Evolutionary conservation across 2,329 filamentous ascomycete species (phyloP).

Genomic region (Pseudogymnoascus sp.): DNA sequence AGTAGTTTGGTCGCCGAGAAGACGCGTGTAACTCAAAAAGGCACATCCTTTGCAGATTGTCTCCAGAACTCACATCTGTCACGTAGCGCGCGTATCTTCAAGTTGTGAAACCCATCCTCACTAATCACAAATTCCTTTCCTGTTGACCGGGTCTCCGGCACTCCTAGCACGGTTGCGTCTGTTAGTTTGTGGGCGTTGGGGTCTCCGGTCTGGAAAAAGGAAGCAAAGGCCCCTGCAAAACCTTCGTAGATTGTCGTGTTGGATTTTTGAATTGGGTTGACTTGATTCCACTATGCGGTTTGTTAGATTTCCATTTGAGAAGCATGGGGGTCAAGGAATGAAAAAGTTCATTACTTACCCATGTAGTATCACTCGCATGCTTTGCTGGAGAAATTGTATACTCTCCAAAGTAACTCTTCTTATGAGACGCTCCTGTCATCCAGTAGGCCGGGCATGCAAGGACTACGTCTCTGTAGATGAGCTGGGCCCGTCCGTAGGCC

Average conservation of each 20-base stretch:
- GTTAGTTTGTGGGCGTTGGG: slow-evolving; percentile 51
- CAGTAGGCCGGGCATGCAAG: slow-evolving; percentile 54
- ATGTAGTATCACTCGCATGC: slow-evolving; percentile 50
- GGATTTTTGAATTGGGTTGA: slow-evolving; percentile 43
- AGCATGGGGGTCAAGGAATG: not conserved
- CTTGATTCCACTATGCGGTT: slow-evolving; percentile 43
- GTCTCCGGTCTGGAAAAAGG: slow-evolving; percentile 51
- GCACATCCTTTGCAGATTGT: slow-evolving; percentile 36
- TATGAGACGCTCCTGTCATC: slow-evolving; percentile 38
- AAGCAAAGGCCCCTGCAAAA: slow-evolving; percentile 50
- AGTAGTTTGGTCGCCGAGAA: too few species aligned
- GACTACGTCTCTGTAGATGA: slow-evolving; percentile 50
- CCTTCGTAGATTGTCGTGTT: slow-evolving; percentile 48
- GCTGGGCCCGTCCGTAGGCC: slow-evolving; percentile 43
- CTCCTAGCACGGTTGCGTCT: slow-evolving; percentile 31
- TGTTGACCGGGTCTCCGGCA: slow-evolving; percentile 31
- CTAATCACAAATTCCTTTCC: slow-evolving; percentile 44
- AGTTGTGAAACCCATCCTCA: slow-evolving; percentile 36
- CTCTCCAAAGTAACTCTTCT: slow-evolving; percentile 46
- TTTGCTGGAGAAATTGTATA: slow-evolving; percentile 52
- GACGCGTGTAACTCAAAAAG: slow-evolving; percentile 29
- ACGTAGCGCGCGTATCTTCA: slow-evolving; percentile 32
- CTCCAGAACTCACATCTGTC: slow-evolving; percentile 48
- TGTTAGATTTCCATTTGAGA: not conserved
- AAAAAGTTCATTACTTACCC: slow-evolving; percentile 31